These are phyloP conservation scores for Camelina neglecta DNA, from an alignment of 345 rosid genomes.

Conservation along the genomic window DNA sequence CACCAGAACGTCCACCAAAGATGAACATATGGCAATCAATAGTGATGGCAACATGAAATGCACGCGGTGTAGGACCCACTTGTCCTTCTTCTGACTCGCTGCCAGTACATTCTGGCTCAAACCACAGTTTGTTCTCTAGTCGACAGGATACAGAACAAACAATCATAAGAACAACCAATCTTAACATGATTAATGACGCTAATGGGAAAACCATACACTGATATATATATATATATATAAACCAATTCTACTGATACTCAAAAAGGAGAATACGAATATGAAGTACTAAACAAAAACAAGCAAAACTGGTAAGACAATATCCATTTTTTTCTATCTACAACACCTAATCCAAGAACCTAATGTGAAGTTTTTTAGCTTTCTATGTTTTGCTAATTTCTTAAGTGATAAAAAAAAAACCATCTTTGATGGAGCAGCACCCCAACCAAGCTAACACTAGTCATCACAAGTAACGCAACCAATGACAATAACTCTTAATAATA, in stretches of 20 bases:
- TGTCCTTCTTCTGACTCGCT: constrained; percentile 83
- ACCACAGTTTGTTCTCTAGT: constrained; percentile 87
- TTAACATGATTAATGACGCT: not conserved
- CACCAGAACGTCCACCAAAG: constrained; percentile 90
- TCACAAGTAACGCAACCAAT: constrained; percentile 4
- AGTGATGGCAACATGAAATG: constrained; percentile 91
- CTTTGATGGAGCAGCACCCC: constrained; percentile 1
- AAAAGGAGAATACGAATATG: not conserved
- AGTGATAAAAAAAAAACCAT: constrained; percentile 2
- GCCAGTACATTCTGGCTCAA: constrained; percentile 88
- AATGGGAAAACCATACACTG: not conserved
- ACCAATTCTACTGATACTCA: not conserved
- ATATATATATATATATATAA: not conserved
- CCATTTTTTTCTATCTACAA: constrained; percentile 1
- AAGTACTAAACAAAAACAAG: not conserved
- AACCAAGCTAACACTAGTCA: not conserved
- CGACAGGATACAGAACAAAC: constrained; percentile 21
- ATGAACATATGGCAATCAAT: constrained; percentile 96
- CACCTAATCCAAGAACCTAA: not conserved
- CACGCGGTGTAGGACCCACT: constrained; percentile 84
- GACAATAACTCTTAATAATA: not conserved
- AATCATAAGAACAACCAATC: constrained; percentile 2
- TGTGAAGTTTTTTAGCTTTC: constrained; percentile 10
- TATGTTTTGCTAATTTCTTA: not conserved
- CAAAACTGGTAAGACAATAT: constrained; percentile 3